phyloP scores from a whole-genome alignment of 768 basidiomycete species.

The Boletales sp. region DNA sequence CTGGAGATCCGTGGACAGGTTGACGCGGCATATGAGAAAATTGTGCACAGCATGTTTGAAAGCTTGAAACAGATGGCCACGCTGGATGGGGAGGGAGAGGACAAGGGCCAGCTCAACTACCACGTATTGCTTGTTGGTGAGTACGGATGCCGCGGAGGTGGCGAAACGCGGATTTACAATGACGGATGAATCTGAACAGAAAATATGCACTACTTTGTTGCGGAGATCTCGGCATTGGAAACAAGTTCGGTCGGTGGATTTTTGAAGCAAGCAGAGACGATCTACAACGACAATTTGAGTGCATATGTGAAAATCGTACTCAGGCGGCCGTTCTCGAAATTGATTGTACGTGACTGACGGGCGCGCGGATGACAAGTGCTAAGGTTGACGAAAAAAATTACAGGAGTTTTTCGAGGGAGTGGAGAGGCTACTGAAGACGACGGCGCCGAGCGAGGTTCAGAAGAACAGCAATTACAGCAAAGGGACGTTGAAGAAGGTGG shows the following conservation, averaged over 20 bases:
- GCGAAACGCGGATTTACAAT: neutral
- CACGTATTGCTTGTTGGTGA: slow-evolving; percentile 92
- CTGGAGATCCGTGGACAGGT: slow-evolving; percentile 76
- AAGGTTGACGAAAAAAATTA: slow-evolving; percentile 3
- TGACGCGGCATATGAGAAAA: slow-evolving; percentile 81
- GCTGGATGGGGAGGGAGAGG: slow-evolving; percentile 88
- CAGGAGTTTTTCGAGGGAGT: slow-evolving; percentile 96
- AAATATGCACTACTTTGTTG: slow-evolving; percentile 94
- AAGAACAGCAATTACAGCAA: slow-evolving; percentile 74
- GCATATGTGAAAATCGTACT: slow-evolving; percentile 88
- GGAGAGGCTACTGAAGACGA: slow-evolving; percentile 80
- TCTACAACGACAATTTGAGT: slow-evolving; percentile 86
- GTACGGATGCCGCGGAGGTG: slow-evolving; percentile 21
- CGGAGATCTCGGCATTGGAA: slow-evolving; percentile 73
- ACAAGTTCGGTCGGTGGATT: slow-evolving; percentile 60
- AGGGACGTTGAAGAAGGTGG: slow-evolving; percentile 73
- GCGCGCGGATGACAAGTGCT: neutral
- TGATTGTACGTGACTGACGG: slow-evolving; percentile 60
- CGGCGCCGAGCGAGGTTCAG: slow-evolving; percentile 71
- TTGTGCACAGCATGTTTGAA: slow-evolving; percentile 90
- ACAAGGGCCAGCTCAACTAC: slow-evolving; percentile 95
- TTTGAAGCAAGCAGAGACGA: slow-evolving; percentile 66
- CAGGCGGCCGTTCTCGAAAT: slow-evolving; percentile 78
- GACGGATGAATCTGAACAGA: slow-evolving; percentile 45
- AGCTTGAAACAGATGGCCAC: slow-evolving; percentile 95